phyloP scores from a whole-genome alignment of 202 grass and related monocot species.

The Saccharum hybrid region DNA sequence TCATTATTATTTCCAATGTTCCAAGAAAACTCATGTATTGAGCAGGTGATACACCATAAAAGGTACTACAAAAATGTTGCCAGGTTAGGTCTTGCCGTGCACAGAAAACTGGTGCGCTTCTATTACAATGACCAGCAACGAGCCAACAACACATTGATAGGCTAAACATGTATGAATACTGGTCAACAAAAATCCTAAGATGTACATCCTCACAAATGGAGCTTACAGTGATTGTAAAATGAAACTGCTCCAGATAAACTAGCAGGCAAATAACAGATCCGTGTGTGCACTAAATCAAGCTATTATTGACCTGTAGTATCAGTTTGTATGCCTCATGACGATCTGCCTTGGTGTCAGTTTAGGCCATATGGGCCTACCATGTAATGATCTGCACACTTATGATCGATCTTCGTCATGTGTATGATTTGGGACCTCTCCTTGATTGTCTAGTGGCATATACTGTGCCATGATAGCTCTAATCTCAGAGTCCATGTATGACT shows the following conservation, averaged over 20 bases:
- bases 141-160: conserved; percentile 8
- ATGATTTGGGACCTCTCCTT: conserved; percentile 72
- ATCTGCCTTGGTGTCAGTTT: neutral
- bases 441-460: conserved; percentile 93
- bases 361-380: conserved; percentile 8
- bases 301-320: conserved; percentile 31
- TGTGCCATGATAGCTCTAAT: conserved; percentile 98
- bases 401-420: conserved; percentile 55
- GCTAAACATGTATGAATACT: conserved; percentile 27
- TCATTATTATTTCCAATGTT: neutral
- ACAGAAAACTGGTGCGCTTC: neutral
- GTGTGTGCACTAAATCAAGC: conserved; percentile 12
- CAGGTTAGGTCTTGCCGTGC: neutral
- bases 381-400: conserved; percentile 7
- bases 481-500: conserved; percentile 99
- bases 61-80: neutral
- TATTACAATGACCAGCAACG: conserved; percentile 24
- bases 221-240: conserved; percentile 37
- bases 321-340: conserved; percentile 12
- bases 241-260: conserved; percentile 30
- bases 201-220: conserved; percentile 51
- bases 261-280: conserved; percentile 16
- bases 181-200: conserved; percentile 30
- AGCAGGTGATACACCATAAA: neutral
- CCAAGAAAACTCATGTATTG: neutral